Evolutionary conservation across 192 early-diverging fungal genomes (phyloP).

Genomic region (Chytriomyces hyalinus): DNA sequence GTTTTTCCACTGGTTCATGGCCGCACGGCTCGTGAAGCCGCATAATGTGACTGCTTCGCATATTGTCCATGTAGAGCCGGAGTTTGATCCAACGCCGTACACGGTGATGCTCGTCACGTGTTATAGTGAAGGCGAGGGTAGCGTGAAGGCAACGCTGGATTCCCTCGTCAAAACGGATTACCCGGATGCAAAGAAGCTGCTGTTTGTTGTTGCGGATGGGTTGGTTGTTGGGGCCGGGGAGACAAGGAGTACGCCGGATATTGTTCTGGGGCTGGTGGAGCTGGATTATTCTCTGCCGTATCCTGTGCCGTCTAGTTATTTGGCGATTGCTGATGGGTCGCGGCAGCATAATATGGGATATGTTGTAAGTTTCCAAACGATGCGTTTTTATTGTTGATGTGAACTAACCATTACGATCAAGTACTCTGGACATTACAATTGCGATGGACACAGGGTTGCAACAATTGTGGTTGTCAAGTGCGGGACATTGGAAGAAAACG

Average conservation of each 20-base stretch:
- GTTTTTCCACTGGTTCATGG: constrained; percentile 54
- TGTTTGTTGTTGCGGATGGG: constrained; percentile 92
- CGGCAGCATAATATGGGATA: constrained; percentile 92
- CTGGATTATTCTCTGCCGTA: constrained; percentile 22
- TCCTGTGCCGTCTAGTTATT: constrained; percentile 46
- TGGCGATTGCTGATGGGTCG: constrained; percentile 89
- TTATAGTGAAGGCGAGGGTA: constrained; percentile 80
- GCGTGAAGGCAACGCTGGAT: constrained; percentile 79
- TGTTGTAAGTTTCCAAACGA: constrained; percentile 31
- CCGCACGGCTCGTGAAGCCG: constrained; percentile 3
- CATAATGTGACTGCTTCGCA: constrained; percentile 11
- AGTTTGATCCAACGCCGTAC: constrained; percentile 33
- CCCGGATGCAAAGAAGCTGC: constrained; percentile 80
- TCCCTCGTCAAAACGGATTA: constrained; percentile 86
- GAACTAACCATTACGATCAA: neutral
- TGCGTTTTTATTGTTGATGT: neutral
- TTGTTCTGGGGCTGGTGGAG: constrained; percentile 74
- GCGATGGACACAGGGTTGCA: constrained; percentile 41
- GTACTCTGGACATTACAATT: constrained; percentile 30
- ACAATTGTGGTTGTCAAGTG: constrained; percentile 54
- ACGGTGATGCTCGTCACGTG: constrained; percentile 85
- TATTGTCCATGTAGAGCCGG: neutral
- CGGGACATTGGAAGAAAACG: constrained; percentile 48
- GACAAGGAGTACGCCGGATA: constrained; percentile 80
- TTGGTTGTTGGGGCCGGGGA: constrained; percentile 88